A percentile compares a stretch with the other conserved stretches of the same genome.
Conservation (phyloP, 805 yeast genomes). For the Saturnispora serradocipensis region DNA sequence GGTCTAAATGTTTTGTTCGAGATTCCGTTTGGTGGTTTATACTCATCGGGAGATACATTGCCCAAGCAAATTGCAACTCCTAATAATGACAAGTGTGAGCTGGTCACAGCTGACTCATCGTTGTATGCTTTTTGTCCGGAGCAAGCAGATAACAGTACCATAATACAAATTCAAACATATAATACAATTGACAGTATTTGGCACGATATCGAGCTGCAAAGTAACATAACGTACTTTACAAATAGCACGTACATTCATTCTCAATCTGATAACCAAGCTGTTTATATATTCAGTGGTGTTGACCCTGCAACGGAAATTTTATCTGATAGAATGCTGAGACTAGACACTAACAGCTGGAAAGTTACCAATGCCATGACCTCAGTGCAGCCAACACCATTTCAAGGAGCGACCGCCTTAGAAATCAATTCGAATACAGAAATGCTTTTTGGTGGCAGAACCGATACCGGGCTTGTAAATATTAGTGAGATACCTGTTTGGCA, state of each 20-base stretch:
- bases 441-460: slow-evolving; percentile 58
- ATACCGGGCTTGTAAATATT: slow-evolving; percentile 61
- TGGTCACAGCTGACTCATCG: slow-evolving; percentile 13
- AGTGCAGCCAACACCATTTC: slow-evolving; percentile 47
- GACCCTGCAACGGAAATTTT: slow-evolving; percentile 18
- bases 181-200: slow-evolving; percentile 14
- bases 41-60: slow-evolving; percentile 16
- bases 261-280: slow-evolving; percentile 27
- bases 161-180: slow-evolving; percentile 9
- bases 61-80: slow-evolving; percentile 17
- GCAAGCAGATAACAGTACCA: not conserved
- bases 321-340: slow-evolving; percentile 35
- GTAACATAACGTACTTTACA: slow-evolving; percentile 16
- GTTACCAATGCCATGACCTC: slow-evolving; percentile 36
- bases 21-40: slow-evolving; percentile 21
- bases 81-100: slow-evolving; percentile 12
- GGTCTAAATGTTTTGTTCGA: slow-evolving; percentile 16
- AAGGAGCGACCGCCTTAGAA: slow-evolving; percentile 38
- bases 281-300: slow-evolving; percentile 51
- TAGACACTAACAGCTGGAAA: slow-evolving; percentile 29
- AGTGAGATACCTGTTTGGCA: slow-evolving; percentile 69
- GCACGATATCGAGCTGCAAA: slow-evolving; percentile 15
- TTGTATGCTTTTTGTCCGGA: slow-evolving; percentile 22
- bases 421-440: slow-evolving; percentile 39
- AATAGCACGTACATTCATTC: slow-evolving; percentile 37